A percentile compares a stretch with the other conserved stretches of the same genome.
phyloP scores from a whole-genome alignment of 2,329 filamentous ascomycete species.

The Emericellopsis cladophorae region DNA sequence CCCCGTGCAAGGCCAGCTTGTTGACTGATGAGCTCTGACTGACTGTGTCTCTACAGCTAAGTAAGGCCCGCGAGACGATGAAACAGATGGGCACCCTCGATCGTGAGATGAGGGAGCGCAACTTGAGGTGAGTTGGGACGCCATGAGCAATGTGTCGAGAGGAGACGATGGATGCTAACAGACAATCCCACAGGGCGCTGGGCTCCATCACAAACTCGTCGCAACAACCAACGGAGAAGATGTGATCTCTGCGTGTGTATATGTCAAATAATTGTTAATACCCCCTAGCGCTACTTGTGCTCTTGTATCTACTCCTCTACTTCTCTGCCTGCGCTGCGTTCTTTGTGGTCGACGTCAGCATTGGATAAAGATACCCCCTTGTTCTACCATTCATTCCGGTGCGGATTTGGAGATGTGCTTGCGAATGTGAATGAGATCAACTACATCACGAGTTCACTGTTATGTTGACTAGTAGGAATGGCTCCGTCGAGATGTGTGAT shows the following conservation, averaged over 20 bases:
- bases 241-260: neutral
- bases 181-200: constrained; percentile 6
- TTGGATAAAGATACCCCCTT: too few species aligned
- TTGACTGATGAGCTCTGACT: neutral
- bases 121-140: constrained; percentile 23
- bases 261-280: neutral
- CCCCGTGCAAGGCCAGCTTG: constrained; percentile 16
- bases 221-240: constrained; percentile 4
- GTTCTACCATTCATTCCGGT: too few species aligned
- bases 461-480: too few species aligned
- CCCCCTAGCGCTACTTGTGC: neutral
- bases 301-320: neutral
- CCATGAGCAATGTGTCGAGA: too few species aligned
- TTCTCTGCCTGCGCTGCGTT: neutral
- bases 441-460: too few species aligned
- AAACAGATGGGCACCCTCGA: constrained; percentile 41
- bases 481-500: too few species aligned
- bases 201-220: constrained; percentile 10
- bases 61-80: constrained; percentile 28
- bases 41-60: constrained; percentile 20
- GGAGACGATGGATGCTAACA: neutral
- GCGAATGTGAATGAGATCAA: too few species aligned
- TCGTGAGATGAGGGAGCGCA: constrained; percentile 42
- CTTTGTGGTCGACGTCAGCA: too few species aligned
- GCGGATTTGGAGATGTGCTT: too few species aligned